Conservation (phyloP, 305 asterid genomes). For the Salvia sclarea region DNA sequence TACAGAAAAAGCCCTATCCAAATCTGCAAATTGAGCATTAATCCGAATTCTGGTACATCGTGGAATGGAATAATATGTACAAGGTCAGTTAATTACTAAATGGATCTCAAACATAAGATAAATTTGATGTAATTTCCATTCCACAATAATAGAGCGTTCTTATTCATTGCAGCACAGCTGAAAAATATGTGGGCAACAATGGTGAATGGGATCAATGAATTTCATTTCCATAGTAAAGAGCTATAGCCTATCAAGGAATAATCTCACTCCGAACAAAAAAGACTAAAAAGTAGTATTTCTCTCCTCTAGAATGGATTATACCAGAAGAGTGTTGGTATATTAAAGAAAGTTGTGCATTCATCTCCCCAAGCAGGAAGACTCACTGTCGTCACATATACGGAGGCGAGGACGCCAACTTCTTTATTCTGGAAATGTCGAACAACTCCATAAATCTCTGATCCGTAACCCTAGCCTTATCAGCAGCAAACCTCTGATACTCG, state of each 20-base stretch:
- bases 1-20: no score
- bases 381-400: conserved; percentile 3
- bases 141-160: neutral
- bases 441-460: conserved; percentile 73
- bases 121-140: neutral
- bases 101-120: neutral
- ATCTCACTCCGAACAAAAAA: neutral
- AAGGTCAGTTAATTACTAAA: no score
- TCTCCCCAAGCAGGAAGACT: neutral
- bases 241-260: conserved; percentile 19
- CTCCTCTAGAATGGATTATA: neutral
- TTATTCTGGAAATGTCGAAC: conserved; percentile 56
- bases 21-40: no score
- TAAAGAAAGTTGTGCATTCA: neutral
- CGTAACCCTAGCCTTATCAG: conserved; percentile 77
- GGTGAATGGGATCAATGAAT: neutral
- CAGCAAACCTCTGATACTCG: conserved; percentile 85
- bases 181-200: conserved; percentile 23
- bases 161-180: conserved; percentile 30
- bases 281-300: neutral
- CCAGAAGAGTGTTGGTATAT: neutral
- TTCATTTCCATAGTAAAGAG: conserved; percentile 6
- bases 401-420: conserved; percentile 14
- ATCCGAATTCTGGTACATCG: no score
- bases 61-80: no score